Conservation (phyloP, 1,284 basidiomycete genomes). For the Trametes hirsuta region DNA sequence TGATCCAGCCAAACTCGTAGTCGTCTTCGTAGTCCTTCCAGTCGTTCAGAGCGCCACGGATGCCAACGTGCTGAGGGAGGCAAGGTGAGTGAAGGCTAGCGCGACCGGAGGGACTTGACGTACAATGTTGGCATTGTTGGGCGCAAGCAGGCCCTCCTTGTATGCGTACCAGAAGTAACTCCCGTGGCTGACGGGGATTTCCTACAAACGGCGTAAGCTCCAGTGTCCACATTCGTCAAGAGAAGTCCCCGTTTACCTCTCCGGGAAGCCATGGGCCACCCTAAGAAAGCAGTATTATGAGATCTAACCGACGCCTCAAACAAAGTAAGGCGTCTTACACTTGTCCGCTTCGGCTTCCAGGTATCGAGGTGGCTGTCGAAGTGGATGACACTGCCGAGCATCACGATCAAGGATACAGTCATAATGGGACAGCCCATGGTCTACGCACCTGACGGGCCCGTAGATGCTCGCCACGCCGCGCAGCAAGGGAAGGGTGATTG, state of each 20-base stretch:
- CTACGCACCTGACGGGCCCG: slow-evolving; percentile 37
- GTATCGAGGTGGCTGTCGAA: slow-evolving; percentile 45
- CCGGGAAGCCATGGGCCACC: slow-evolving; percentile 38
- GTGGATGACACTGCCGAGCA: slow-evolving; percentile 39
- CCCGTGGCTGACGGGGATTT: slow-evolving; percentile 41
- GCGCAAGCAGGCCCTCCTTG: slow-evolving; percentile 42
- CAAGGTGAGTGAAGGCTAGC: background rate
- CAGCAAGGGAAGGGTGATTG: slow-evolving; percentile 43
- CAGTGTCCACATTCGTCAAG: too few relatives aligned
- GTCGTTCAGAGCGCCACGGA: slow-evolving; percentile 35
- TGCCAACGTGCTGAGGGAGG: slow-evolving; percentile 36
- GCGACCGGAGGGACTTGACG: slow-evolving; percentile 7
- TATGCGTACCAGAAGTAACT: slow-evolving; percentile 46
- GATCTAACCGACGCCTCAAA: too few relatives aligned
- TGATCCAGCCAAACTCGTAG: slow-evolving; percentile 37
- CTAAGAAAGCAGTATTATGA: background rate
- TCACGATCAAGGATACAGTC: background rate
- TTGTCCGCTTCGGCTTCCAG: slow-evolving; percentile 34
- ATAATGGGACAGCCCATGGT: background rate
- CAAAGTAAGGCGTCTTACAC: slow-evolving; percentile 3
- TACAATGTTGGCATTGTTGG: slow-evolving; percentile 43
- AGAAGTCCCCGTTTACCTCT: slow-evolving; percentile 22
- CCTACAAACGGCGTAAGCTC: slow-evolving; percentile 15
- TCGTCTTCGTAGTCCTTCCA: slow-evolving; percentile 41
- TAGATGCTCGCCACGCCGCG: slow-evolving; percentile 41